Base-by-base conservation (phyloP, 2,329 filamentous ascomycete species). In the Fusarium equiseti region DNA sequence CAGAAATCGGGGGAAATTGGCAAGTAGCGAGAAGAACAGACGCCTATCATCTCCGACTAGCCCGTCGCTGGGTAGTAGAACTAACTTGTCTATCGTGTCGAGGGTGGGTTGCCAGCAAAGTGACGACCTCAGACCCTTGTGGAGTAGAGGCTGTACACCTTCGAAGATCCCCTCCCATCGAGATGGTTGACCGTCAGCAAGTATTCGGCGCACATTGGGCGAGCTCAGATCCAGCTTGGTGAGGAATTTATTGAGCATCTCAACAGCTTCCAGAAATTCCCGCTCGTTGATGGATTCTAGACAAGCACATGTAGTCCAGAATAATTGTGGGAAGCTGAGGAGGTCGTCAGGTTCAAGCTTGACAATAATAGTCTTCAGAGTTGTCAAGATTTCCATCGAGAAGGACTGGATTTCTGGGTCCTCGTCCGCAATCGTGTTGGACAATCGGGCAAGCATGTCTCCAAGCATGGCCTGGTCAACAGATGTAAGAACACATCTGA, bases 261-360 rank as follows among this genome's bases (percentile, higher is more conserved):
- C 91, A 15, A 98, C 84, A 24, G 93, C 94, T 78, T 98, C 96
- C 67, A 96, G 88, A 69, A 97, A 99, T 77, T 99, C 96, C 24
- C 91, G 89, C 80, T 99, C 97, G 71, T 98, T 97, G 76, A 98
- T 97, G 0, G 96, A 98, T 76, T 98, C 95, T 22, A 99, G 83
- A 78, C 96, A 99, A 13, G 96, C 96, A 75, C 95, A 98, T 0
- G 93, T 97, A 1, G 95, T 97, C 97, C 97, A 99, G 81, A 99
- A 98, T 2, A 99, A 84, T 76, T 98, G 95, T 3, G 96, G 96
- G 71, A 97, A 98, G n/a, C 90, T 90, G 50, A 97, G 81, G 3
- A 99, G 85, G 77, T 95, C 92, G 40, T 92, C 88, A 1, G 92
- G 86, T 22, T 95, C 91, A 29, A 98, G 83, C 59, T 95, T 96